Conservation (phyloP, 768 basidiomycete species). For the Pleurotus tuoliensis region DNA sequence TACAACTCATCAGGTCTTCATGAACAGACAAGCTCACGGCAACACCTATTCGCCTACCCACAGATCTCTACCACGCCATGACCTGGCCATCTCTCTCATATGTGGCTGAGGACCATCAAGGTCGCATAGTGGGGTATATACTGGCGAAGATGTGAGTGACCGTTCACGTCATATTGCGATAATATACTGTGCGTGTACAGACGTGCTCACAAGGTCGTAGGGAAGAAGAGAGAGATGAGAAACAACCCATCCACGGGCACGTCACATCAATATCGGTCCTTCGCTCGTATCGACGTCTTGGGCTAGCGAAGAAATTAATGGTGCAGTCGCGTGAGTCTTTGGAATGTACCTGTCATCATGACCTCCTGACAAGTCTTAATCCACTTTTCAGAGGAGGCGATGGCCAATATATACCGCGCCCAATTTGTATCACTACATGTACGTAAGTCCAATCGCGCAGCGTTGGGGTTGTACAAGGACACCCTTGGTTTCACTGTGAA, state of each 20-base stretch:
- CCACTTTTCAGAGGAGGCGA: conserved; percentile 63
- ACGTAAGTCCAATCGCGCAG: conserved; percentile 92
- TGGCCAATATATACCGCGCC: conserved; percentile 83
- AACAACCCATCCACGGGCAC: conserved; percentile 80
- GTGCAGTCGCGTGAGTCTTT: conserved; percentile 76
- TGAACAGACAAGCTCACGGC: background rate
- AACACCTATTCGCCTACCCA: background rate
- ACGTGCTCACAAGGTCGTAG: conserved; percentile 26
- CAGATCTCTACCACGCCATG: conserved; percentile 85
- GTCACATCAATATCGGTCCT: conserved; percentile 96
- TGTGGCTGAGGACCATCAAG: conserved; percentile 89
- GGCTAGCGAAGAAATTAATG: conserved; percentile 95
- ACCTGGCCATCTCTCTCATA: conserved; percentile 96
- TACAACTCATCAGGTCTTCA: too few species aligned
- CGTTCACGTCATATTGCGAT: background rate
- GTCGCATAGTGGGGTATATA: conserved; percentile 92
- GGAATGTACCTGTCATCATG: too few species aligned
- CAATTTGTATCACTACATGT: conserved; percentile 91
- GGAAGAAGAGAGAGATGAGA: conserved; percentile 62
- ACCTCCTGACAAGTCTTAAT: background rate
- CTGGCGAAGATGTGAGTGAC: conserved; percentile 86
- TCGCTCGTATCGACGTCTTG: conserved; percentile 84
- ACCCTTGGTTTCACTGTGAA: conserved; percentile 88
- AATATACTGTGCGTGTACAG: background rate
- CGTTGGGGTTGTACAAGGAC: conserved; percentile 83